Percentiles rank a stretch among this genome's conserved stretches.
These are phyloP conservation scores for Lichtheimia corymbifera DNA, from an alignment of 371 early-diverging fungal species.

Conservation along the genomic window DNA sequence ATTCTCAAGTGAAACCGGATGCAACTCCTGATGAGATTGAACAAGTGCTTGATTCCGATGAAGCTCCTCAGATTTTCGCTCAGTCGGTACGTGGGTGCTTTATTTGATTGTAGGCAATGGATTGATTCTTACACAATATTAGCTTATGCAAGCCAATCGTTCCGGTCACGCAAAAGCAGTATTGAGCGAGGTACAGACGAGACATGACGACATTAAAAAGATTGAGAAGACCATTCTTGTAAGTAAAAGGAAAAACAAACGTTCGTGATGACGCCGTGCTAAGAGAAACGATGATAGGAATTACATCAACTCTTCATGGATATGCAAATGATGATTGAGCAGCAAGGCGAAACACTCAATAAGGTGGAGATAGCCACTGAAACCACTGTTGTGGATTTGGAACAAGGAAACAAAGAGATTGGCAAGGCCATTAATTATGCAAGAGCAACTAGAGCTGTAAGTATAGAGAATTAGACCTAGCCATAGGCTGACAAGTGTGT, in stretches of 20 bases:
- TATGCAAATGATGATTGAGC: conserved; percentile 85
- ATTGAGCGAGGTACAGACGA: conserved; percentile 80
- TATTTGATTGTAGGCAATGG: not conserved
- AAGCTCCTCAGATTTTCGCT: conserved; percentile 79
- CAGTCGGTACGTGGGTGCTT: conserved; percentile 60
- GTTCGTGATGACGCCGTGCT: not conserved
- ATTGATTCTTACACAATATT: not conserved
- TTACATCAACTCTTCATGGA: conserved; percentile 87
- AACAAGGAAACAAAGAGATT: conserved; percentile 72
- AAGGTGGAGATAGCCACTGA: conserved; percentile 72
- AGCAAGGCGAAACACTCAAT: conserved; percentile 75
- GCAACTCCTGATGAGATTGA: conserved; percentile 85
- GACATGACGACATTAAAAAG: conserved; percentile 87
- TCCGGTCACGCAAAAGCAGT: conserved; percentile 81
- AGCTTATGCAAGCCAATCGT: conserved; percentile 76
- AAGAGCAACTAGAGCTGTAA: conserved; percentile 72
- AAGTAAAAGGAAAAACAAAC: conserved; percentile 1
- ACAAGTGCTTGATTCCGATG: conserved; percentile 72
- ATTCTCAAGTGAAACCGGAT: conserved; percentile 76
- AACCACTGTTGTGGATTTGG: conserved; percentile 65
- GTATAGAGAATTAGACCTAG: conserved; percentile 7
- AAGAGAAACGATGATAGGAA: conserved; percentile 54
- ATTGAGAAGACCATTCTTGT: conserved; percentile 86
- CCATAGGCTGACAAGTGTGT: conserved; percentile 6
- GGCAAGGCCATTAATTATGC: conserved; percentile 73